Conservation (phyloP, 2,329 filamentous ascomycete species). For the Pseudocercospora musae region DNA sequence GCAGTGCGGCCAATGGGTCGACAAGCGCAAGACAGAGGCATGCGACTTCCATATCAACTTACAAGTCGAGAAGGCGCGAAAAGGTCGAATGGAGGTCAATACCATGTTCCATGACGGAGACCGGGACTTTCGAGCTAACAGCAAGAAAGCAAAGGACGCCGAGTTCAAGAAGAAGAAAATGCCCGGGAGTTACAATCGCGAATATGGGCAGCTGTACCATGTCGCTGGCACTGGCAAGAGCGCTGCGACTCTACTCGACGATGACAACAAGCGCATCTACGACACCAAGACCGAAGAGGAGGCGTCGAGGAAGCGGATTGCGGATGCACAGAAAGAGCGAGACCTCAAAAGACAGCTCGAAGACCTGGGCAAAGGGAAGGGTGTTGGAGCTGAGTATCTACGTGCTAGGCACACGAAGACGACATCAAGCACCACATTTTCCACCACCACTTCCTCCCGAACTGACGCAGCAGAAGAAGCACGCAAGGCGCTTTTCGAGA, state of each 20-base stretch:
- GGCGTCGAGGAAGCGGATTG: constrained; percentile 61
- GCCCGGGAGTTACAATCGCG: constrained; percentile 55
- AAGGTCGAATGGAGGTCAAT: constrained; percentile 75
- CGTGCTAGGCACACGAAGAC: constrained; percentile 32
- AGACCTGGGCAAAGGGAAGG: constrained; percentile 61
- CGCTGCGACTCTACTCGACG: constrained; percentile 63
- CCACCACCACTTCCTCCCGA: constrained; percentile 13
- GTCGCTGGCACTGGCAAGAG: constrained; percentile 39
- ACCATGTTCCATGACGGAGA: constrained; percentile 47
- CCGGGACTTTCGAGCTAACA: constrained; percentile 11
- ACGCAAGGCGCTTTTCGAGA: constrained; percentile 25
- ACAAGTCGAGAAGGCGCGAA: constrained; percentile 67
- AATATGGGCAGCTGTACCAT: constrained; percentile 51
- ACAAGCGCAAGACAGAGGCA: constrained; percentile 80
- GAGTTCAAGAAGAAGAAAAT: constrained; percentile 21
- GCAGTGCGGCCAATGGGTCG: constrained; percentile 78
- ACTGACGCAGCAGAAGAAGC: constrained; percentile 15
- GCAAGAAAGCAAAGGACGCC: constrained; percentile 11
- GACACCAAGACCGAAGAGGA: constrained; percentile 56
- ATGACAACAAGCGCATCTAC: constrained; percentile 55
- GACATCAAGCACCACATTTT: constrained; percentile 17
- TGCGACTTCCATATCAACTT: constrained; percentile 92
- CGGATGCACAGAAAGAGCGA: constrained; percentile 67
- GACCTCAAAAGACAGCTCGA: constrained; percentile 68
- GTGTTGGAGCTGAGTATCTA: constrained; percentile 70